Evolutionary conservation across 495 filamentous ascomycete species (phyloP), one percentile per base, ranked within the genome.

Genomic region (Penicillium herquei): DNA sequence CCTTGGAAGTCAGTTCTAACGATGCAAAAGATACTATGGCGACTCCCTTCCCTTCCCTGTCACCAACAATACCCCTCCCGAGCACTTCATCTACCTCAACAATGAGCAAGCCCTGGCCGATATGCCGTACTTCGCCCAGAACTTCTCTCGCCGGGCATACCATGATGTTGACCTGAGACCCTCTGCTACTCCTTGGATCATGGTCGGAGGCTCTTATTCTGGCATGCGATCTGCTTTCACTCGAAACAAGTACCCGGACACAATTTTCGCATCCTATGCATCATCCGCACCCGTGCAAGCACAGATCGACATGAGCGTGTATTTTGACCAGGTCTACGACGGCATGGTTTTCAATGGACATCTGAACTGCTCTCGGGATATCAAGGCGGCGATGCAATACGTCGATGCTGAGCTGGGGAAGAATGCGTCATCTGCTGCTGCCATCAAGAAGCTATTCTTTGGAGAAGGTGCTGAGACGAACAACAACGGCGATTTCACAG

Each of bases 161-260:
- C 39, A 67, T 7, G 51, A 72, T 14, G 35, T 67, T 11, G 69
- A 78, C 48, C 52, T 84, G 32, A 72, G 74, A 0, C 80, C 81
- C 0, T 55, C 65, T 31, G 61, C 54, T 1, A 79, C 80, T 0
- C 83, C 83, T 6, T 86, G 83, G 82, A 64, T 86, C 32, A 81
- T 84, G 68, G 49, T 84, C 1, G 83, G 83, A 41, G 82, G 80
- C 9, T 83, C 80, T 9, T 85, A 86, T 62, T 65, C 83, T 5
- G 83, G 83, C 1, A 78, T 78, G 57, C 76, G 82, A 3, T 72
- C 79, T 0, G 81, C 82, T 0, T 75, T 84, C 48, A 74, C 78
- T 57, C 79, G 83, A 14, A 63, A 80, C 10, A 65, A 73, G 48
- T 85, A 85, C 49, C 83, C 84, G 0, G 74, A 82, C 6, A 84